Percentiles rank a stretch among this genome's conserved stretches.
These are phyloP conservation scores for Corinectria fuckeliana DNA, from an alignment of 2,329 filamentous ascomycete genomes.

Conservation along the genomic window DNA sequence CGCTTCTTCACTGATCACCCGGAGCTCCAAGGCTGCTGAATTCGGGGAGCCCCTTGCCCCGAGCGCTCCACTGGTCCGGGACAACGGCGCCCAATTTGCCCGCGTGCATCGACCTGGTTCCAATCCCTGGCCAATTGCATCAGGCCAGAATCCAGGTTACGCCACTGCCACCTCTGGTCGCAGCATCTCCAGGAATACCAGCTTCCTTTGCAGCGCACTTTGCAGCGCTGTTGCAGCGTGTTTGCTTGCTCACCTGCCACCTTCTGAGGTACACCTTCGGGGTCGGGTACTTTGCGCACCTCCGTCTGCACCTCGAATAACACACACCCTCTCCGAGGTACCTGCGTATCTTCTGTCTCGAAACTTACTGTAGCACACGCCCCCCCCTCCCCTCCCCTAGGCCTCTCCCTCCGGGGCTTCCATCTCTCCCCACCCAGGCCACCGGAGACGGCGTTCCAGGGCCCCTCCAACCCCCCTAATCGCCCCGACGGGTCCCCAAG, in stretches of 20 bases:
- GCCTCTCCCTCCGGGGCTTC: conserved; percentile 22
- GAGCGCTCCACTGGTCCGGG: conserved; percentile 39
- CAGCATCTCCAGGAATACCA: conserved; percentile 1
- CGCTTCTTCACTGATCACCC: conserved; percentile 3
- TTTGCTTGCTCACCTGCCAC: conserved; percentile 17
- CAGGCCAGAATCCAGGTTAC: conserved; percentile 40
- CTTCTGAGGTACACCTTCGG: conserved; percentile 2
- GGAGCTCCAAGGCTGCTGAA: conserved; percentile 1
- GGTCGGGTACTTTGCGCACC: conserved; percentile 4
- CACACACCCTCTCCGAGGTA: conserved; percentile 4
- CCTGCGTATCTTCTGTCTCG: conserved; percentile 8
- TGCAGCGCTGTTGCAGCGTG: conserved; percentile 1
- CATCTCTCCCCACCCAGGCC: conserved; percentile 31
- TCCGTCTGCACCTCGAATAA: neutral
- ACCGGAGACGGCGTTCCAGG: conserved; percentile 32
- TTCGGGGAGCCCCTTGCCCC: conserved; percentile 33
- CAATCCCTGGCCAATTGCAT: conserved; percentile 36
- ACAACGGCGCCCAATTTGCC: conserved; percentile 35
- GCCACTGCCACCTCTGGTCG: conserved; percentile 25
- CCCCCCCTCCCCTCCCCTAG: conserved; percentile 20
- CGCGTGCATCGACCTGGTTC: conserved; percentile 29
- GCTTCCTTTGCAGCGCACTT: neutral
- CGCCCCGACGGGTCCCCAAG: conserved; percentile 18
- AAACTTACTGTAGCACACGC: conserved; percentile 16
- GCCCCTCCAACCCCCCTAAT: conserved; percentile 33